phyloP scores from a whole-genome alignment of 371 early-diverging fungal species.

The Mortierella sp. region DNA sequence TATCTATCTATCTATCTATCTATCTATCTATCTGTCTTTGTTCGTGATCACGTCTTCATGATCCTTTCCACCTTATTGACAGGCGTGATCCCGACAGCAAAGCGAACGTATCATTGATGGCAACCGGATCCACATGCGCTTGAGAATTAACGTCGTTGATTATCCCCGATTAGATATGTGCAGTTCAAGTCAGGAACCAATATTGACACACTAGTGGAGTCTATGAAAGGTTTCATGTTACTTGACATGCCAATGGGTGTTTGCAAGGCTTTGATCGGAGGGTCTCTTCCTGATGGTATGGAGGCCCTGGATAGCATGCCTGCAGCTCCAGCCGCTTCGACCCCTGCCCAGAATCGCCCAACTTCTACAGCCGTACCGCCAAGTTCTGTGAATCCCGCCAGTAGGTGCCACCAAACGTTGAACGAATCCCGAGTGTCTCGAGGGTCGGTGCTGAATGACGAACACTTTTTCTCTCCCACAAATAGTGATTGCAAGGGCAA shows the following conservation, averaged over 20 bases:
- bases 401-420: constrained; percentile 20
- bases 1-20: no score
- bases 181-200: constrained; percentile 43
- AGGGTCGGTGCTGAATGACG: background rate
- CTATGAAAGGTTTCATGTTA: constrained; percentile 82
- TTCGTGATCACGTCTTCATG: background rate
- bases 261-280: constrained; percentile 76
- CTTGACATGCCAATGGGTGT: constrained; percentile 76
- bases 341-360: constrained; percentile 8
- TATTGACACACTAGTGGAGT: constrained; percentile 62
- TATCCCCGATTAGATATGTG: constrained; percentile 26
- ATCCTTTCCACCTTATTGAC: background rate
- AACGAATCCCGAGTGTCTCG: background rate
- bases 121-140: no score
- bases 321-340: constrained; percentile 15
- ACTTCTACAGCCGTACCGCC: constrained; percentile 10
- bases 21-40: constrained; percentile 15
- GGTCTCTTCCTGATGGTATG: constrained; percentile 86
- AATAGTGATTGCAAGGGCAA: constrained; percentile 54
- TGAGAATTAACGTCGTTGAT: background rate
- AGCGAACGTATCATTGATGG: background rate
- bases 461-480: background rate
- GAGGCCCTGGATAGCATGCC: constrained; percentile 62
- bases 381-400: constrained; percentile 34
- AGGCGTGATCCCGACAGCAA: background rate